These are phyloP conservation scores for Citrus mangshanensis DNA, from an alignment of 345 rosid genomes.

Conservation along the genomic window DNA sequence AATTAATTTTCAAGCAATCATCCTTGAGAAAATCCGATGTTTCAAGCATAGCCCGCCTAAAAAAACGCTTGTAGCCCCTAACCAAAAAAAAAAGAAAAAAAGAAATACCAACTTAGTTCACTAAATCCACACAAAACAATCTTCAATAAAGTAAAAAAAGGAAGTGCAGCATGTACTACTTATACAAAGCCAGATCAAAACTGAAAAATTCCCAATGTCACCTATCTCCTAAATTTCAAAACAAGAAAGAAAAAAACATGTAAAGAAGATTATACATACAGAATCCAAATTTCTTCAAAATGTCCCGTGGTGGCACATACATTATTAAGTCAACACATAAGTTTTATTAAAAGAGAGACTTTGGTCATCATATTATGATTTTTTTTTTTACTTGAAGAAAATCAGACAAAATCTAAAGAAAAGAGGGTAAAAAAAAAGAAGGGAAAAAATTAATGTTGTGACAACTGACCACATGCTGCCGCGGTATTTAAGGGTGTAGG, in stretches of 20 bases:
- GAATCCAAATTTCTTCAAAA: background rate
- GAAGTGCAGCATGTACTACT: too few relatives aligned
- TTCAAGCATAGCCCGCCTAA: constrained; percentile 71
- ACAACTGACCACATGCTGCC: constrained; percentile 84
- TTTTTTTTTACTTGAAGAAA: background rate
- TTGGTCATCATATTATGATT: too few relatives aligned
- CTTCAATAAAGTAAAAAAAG: background rate
- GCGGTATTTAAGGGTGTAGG: constrained; percentile 86
- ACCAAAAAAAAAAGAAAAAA: constrained; percentile 8
- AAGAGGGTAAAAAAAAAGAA: too few relatives aligned
- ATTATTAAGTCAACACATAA: too few relatives aligned
- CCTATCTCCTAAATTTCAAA: background rate
- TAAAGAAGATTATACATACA: background rate
- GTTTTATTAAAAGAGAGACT: too few relatives aligned
- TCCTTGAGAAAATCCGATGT: constrained; percentile 81
- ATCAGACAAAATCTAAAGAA: background rate
- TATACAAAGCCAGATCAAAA: background rate
- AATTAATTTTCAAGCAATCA: constrained; percentile 83
- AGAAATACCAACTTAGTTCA: background rate
- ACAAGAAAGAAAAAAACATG: background rate
- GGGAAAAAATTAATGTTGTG: too few relatives aligned
- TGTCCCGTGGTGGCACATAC: too few relatives aligned
- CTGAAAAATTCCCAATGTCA: background rate
- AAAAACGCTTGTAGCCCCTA: constrained; percentile 97
- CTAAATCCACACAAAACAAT: background rate